Base-by-base conservation (phyloP, 140 eudicot genomes). In the Flaveria floridana region DNA sequence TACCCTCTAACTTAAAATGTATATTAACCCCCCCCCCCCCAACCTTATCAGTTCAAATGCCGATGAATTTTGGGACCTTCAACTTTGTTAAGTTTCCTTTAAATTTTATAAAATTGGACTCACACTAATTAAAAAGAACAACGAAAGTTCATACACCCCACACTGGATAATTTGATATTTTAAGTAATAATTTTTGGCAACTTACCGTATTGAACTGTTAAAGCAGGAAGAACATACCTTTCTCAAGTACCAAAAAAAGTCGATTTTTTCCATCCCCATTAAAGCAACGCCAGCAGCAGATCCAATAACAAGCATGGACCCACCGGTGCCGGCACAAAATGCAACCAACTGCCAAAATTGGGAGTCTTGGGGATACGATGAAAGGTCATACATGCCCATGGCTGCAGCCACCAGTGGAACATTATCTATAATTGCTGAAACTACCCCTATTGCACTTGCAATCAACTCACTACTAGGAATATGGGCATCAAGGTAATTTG, bases 231-330 rank as follows among this genome's bases (percentile, higher is more conserved):
- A 34, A 59, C 52, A 4, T 82, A 90, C 99, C 99, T 94, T 94
- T 9, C 88, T 75, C 0, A 94, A 47, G 72, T 94, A 94, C 99
- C 99, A 94, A 82, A 94, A 94, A 81, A 94, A 94, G 86, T 94
- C 91, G 19, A 90, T 84, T 59, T 94, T 94, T 53, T 94, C 99
- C 97, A 94, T 87, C 64, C 99, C 99, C 99, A 94, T 94, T 56
- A 83, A 94, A 11, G 99, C 99, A 66, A 94, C 99, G 56, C 99
- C 99, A 72, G 99, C 99, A 42, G 99, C 99, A 21, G 99, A 94
- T 64, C 99, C 99, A 25, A 94, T 94, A 41, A 94, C 84, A 18
- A 94, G 91, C 97, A 94, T 88, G 85, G 99, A 94, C 47, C 99
- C 99, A 18, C 99, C 99, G 0, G 99, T 94, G 41, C 99, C 99